These are phyloP conservation scores for Pseudogymnoascus sp. DNA, from an alignment of 2,329 filamentous ascomycete genomes.

Conservation along the genomic window DNA sequence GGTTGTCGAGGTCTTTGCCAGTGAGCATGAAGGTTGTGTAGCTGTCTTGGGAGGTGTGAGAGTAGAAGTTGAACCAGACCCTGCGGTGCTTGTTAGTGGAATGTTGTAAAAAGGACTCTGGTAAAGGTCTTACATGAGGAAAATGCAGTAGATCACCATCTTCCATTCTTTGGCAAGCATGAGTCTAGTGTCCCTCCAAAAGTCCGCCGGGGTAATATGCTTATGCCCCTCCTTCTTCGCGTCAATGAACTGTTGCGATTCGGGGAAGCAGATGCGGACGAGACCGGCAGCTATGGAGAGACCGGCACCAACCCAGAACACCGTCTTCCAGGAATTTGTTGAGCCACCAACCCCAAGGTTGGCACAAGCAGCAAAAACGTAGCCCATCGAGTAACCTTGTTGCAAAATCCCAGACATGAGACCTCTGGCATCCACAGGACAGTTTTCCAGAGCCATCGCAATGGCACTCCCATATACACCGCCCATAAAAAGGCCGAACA, in stretches of 20 bases:
- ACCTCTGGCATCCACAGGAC: conserved; percentile 35
- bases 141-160: conserved; percentile 67
- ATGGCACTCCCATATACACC: conserved; percentile 71
- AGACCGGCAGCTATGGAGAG: conserved; percentile 62
- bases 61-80: conserved; percentile 56
- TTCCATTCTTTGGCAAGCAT: conserved; percentile 68
- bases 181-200: conserved; percentile 60
- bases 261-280: conserved; percentile 60
- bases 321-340: conserved; percentile 61
- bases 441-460: conserved; percentile 64
- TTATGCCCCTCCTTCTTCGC: conserved; percentile 54
- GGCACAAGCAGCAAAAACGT: conserved; percentile 65
- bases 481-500: conserved; percentile 76
- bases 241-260: conserved; percentile 67
- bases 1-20: conserved; percentile 60
- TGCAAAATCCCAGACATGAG: conserved; percentile 77
- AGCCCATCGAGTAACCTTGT: conserved; percentile 70
- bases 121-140: conserved; percentile 50
- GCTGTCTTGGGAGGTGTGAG: conserved; percentile 71
- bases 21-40: conserved; percentile 74
- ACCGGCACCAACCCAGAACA: conserved; percentile 66
- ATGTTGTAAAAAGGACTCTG: conserved; percentile 30
- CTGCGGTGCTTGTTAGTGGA: conserved; percentile 23
- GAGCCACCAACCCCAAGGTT: conserved; percentile 64
- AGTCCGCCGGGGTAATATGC: conserved; percentile 40